Conservation (phyloP, 306 rosid genomes). For the Crotalaria pallida region DNA sequence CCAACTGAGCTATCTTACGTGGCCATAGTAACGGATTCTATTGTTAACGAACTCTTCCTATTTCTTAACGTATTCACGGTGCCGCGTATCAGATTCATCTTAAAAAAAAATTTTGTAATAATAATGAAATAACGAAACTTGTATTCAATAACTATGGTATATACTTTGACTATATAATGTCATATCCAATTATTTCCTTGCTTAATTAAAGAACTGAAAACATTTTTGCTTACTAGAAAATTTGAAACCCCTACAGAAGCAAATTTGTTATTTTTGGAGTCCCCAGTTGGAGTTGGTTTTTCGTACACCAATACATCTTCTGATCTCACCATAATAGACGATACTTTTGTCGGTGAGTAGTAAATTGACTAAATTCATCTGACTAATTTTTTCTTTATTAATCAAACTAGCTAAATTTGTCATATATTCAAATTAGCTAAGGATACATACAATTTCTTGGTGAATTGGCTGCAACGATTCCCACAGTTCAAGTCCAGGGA, state of each 20-base stretch:
- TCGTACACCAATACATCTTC: constrained; percentile 53
- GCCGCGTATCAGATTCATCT: no score
- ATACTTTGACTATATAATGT: not conserved
- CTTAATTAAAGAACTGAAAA: no score
- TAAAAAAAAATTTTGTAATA: no score
- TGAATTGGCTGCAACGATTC: constrained; percentile 49
- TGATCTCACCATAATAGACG: constrained; percentile 48
- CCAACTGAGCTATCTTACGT: no score
- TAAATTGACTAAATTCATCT: not conserved
- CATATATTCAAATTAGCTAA: constrained; percentile 37
- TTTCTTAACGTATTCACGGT: no score
- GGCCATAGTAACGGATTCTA: no score
- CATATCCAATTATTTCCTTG: no score
- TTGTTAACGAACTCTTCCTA: no score
- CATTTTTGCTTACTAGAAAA: not conserved
- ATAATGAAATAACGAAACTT: no score
- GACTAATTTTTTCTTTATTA: not conserved
- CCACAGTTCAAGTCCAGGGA: constrained; percentile 44
- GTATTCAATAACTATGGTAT: no score
- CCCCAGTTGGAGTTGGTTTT: constrained; percentile 62
- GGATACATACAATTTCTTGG: constrained; percentile 56
- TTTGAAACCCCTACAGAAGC: constrained; percentile 35
- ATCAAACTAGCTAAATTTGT: not conserved
- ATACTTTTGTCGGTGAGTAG: constrained; percentile 46
- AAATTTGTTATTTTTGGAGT: constrained; percentile 51